These are phyloP conservation scores for Daldinia loculata DNA, from an alignment of 495 filamentous ascomycete species.

Conservation along the genomic window DNA sequence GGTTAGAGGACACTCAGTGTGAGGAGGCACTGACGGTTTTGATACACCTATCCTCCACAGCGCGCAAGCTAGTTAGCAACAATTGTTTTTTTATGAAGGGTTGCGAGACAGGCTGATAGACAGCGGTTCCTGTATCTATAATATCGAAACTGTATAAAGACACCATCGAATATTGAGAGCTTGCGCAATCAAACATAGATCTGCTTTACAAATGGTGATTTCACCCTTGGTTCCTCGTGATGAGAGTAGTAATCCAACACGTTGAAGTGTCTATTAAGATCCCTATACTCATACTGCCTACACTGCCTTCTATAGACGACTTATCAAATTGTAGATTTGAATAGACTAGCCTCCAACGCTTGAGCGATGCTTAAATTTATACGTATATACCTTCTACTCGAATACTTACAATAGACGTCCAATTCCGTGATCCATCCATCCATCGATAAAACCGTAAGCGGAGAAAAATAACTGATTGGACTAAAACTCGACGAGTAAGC, in stretches of 20 bases:
- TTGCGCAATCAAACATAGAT: conserved; percentile 8
- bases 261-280: not conserved
- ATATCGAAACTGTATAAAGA: conserved; percentile 39
- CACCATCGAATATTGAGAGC: conserved; percentile 20
- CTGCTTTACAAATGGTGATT: not conserved
- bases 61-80: conserved; percentile 25
- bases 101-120: conserved; percentile 16
- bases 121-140: conserved; percentile 42
- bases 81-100: conserved; percentile 2
- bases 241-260: not conserved
- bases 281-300: not conserved
- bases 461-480: not conserved
- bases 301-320: not conserved
- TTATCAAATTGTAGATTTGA: not conserved
- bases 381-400: not conserved
- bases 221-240: not conserved
- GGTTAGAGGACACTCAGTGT: conserved; percentile 25
- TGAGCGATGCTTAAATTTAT: not conserved
- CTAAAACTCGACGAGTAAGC: not conserved
- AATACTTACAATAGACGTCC: not conserved
- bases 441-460: not conserved
- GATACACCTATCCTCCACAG: conserved; percentile 23
- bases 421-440: not conserved
- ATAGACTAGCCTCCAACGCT: not conserved
- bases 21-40: conserved; percentile 24